Conservation (phyloP, 441 rosid species). For the Erysimum cheiri region DNA sequence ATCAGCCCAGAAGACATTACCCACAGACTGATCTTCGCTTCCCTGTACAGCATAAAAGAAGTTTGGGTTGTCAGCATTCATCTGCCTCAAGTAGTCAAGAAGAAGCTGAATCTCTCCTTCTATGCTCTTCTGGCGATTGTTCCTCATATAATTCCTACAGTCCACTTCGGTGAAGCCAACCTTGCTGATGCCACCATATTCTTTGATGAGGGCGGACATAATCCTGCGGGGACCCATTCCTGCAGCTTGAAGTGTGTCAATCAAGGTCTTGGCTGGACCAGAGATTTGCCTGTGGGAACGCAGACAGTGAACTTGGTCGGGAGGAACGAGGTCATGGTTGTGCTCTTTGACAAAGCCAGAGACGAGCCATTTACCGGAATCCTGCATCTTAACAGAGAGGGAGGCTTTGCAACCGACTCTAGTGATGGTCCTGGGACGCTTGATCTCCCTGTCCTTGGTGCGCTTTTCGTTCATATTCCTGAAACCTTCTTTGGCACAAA, state of each 20-base stretch:
- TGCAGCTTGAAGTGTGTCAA: constrained; percentile 80
- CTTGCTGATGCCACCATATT: constrained; percentile 93
- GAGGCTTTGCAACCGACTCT: constrained; percentile 96
- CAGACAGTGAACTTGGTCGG: constrained; percentile 84
- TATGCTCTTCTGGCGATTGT: constrained; percentile 77
- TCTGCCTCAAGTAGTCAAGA: constrained; percentile 87
- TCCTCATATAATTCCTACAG: constrained; percentile 92
- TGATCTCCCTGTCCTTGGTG: constrained; percentile 91
- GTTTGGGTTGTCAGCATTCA: constrained; percentile 69
- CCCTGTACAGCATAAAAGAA: constrained; percentile 85
- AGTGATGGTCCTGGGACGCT: constrained; percentile 87
- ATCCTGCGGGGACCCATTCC: constrained; percentile 90
- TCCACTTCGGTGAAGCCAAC: constrained; percentile 97
- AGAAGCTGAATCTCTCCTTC: constrained; percentile 86
- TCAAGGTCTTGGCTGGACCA: constrained; percentile 83
- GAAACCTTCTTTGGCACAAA: constrained; percentile 91
- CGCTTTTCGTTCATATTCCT: constrained; percentile 91
- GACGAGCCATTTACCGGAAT: constrained; percentile 88
- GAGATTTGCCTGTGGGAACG: constrained; percentile 90
- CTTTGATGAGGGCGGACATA: constrained; percentile 87
- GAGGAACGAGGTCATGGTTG: constrained; percentile 83
- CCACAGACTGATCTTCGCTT: constrained; percentile 68
- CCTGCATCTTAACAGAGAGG: constrained; percentile 79
- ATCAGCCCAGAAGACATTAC: constrained; percentile 96
- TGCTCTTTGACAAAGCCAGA: constrained; percentile 83